phyloP scores from a whole-genome alignment of 331 rosid genomes.

The Rosa hybrid region DNA sequence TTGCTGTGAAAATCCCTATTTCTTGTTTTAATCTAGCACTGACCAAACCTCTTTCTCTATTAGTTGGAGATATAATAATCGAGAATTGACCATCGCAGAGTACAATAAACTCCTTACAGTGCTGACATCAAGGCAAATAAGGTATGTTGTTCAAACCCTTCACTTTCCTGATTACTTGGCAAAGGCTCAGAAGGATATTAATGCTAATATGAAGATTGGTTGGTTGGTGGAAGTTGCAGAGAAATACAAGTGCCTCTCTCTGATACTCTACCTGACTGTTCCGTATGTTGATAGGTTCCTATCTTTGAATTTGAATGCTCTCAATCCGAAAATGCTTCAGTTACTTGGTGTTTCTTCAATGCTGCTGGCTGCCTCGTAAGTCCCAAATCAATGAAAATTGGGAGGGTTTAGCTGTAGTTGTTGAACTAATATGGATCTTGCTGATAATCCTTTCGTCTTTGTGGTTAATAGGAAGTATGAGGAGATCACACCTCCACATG shows the following conservation, averaged over 20 bases:
- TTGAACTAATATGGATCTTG: too few relatives aligned
- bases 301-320: conserved; percentile 42
- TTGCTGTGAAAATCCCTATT: too few relatives aligned
- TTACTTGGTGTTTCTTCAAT: conserved; percentile 77
- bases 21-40: neutral
- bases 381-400: too few relatives aligned
- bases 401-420: too few relatives aligned
- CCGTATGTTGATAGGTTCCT: conserved; percentile 65
- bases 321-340: conserved; percentile 57
- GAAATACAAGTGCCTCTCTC: conserved; percentile 67
- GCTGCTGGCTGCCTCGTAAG: conserved; percentile 25
- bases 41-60: neutral
- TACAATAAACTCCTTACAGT: too few relatives aligned
- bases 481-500: conserved; percentile 80
- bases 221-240: conserved; percentile 77
- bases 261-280: conserved; percentile 65
- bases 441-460: neutral
- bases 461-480: conserved; percentile 65
- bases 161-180: too few relatives aligned
- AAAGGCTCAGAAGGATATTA: neutral
- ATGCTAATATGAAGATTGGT: neutral
- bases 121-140: neutral
- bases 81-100: neutral
- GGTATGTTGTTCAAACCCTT: neutral
- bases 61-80: neutral